Base-by-base conservation (phyloP, 164 flowering plant species). In the Vitis amurensis region DNA sequence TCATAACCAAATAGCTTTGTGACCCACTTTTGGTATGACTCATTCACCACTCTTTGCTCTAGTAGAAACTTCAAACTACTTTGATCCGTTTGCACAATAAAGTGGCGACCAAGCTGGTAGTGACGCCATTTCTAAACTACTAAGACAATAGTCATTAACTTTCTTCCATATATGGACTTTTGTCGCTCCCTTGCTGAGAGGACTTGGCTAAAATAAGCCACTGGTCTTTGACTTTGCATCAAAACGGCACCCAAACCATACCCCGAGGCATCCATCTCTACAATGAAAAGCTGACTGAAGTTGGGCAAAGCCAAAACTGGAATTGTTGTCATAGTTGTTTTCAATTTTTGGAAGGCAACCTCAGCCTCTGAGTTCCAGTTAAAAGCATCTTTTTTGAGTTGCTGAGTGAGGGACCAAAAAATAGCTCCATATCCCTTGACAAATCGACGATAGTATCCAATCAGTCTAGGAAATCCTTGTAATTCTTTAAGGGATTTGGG, bases 301-400 rank as follows among this genome's bases (percentile, higher is more conserved):
- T 72, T 8, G 12, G 70, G 75, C 13, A 72, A 14, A 0, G 60
- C 75, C 11, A 67, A 12, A 0, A 59, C 59, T 1, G 70, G 75
- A 0, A 30, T 14, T 1, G n/a, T 49, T 4, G 62, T 66, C n/a
- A 72, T 10, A 17, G 62, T 12, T 30, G 4, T 8, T 44, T 72
- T 72, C 1, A 72, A 37, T 1, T 59, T 1, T 3, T 29, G 15
- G 14, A 72, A 55, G 2, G 70, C 50, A 49, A 11, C 5, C 17
- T 9, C 4, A 4, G 70, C 66, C 11, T 27, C 50, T 3, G 31
- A 15, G 0, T 3, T 47, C 75, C 70, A 72, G 0, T 16, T 2
- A 53, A 66, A 73, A 9, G 16, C 9, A n/a, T 50, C 55, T 19
- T 73, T 73, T 27, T 60, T 29, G 2, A 57, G 29, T 16, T 31